phyloP scores from a whole-genome alignment of 441 rosid genomes.

The Macaranga tanarius region DNA sequence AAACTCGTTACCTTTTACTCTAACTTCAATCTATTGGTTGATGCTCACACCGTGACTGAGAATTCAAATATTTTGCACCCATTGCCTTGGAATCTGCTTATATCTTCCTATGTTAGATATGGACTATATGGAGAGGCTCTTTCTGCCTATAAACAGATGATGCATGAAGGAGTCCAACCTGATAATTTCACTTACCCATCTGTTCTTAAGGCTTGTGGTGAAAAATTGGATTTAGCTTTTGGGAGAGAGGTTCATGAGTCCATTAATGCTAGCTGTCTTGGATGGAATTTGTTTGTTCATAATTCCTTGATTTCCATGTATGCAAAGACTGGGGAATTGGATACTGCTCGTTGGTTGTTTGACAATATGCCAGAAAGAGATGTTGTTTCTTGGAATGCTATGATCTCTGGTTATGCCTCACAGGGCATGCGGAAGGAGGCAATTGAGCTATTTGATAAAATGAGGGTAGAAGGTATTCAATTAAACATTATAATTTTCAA shows the following conservation, averaged over 20 bases:
- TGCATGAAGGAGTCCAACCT: slow-evolving; percentile 48
- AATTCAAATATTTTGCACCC: slow-evolving; percentile 43
- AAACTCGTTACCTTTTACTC: slow-evolving; percentile 63
- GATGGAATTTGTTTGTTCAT: slow-evolving; percentile 55
- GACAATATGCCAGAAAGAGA: slow-evolving; percentile 64
- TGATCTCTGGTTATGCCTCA: slow-evolving; percentile 60
- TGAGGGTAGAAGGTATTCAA: slow-evolving; percentile 43
- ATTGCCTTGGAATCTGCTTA: slow-evolving; percentile 72
- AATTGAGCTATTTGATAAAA: slow-evolving; percentile 51
- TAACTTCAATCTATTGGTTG: slow-evolving; percentile 35
- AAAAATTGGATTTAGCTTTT: slow-evolving; percentile 45
- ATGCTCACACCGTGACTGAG: slow-evolving; percentile 42
- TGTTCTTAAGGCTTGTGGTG: slow-evolving; percentile 76
- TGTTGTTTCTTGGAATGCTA: slow-evolving; percentile 72
- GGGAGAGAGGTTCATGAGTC: slow-evolving; percentile 60
- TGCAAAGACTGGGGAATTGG: slow-evolving; percentile 55
- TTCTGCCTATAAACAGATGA: slow-evolving; percentile 50
- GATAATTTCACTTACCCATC: slow-evolving; percentile 82
- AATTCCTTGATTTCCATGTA: slow-evolving; percentile 81
- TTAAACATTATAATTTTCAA: slow-evolving; percentile 62
- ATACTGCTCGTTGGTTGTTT: slow-evolving; percentile 48
- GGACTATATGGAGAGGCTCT: slow-evolving; percentile 45
- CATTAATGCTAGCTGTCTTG: slow-evolving; percentile 37
- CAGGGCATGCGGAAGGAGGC: slow-evolving; percentile 70
- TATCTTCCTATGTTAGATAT: slow-evolving; percentile 48